These are phyloP conservation scores for Trametes coccinea DNA, from an alignment of 768 basidiomycete genomes.

Conservation along the genomic window DNA sequence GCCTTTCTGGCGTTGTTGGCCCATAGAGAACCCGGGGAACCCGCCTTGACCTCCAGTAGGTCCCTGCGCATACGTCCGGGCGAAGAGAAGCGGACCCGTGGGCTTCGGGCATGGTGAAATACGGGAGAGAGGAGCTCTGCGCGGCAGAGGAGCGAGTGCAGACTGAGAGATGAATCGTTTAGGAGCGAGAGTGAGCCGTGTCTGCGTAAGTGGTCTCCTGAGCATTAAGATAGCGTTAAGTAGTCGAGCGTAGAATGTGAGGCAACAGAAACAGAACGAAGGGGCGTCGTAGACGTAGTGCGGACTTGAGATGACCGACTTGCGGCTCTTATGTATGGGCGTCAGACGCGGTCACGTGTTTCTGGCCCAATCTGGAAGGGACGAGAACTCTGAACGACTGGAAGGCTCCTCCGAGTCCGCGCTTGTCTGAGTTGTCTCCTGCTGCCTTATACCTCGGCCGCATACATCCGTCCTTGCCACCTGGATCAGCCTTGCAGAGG, in stretches of 20 bases:
- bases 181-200: background rate
- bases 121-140: constrained; percentile 17
- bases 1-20: constrained; percentile 72
- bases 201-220: constrained; percentile 4
- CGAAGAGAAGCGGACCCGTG: background rate
- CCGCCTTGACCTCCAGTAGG: constrained; percentile 47
- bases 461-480: no score
- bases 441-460: no score
- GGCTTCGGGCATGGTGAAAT: constrained; percentile 10
- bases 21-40: constrained; percentile 59
- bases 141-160: constrained; percentile 14
- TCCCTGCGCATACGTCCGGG: constrained; percentile 48
- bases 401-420: no score
- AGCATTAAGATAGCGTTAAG: constrained; percentile 4
- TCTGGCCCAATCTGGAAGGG: constrained; percentile 1
- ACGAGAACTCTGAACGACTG: background rate
- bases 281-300: background rate
- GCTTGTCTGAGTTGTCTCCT: no score
- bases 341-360: constrained; percentile 14
- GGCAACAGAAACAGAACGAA: background rate
- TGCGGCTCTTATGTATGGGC: background rate
- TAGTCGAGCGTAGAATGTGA: background rate
- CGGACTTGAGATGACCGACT: background rate
- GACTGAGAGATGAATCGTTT: background rate
- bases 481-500: no score